Base-by-base conservation (phyloP, 164 flowering plant genomes). In the Aristolochia fimbriata region DNA sequence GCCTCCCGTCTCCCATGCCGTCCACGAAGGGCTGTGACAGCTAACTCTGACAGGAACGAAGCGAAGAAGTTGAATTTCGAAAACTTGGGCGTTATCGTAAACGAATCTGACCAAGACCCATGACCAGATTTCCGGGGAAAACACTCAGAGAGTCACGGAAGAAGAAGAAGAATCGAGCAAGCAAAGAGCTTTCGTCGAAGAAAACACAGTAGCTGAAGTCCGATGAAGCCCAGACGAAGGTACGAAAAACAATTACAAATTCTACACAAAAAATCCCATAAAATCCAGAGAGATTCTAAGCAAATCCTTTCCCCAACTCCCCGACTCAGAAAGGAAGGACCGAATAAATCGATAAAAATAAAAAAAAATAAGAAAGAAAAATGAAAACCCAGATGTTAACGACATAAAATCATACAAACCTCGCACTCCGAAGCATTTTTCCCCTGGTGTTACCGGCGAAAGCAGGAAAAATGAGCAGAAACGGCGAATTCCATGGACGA, bases 391-490 rank as follows among this genome's bases (percentile, higher is more conserved):
- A 62, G n/a, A 64, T 63, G 20, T 6, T 30, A 58, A 49, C 56
- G 48, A 33, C 64, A 68, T 51, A 57, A 65, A 55, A 68, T 66
- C 55, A 60, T 24, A 70, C 63, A 70, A 67, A 67, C 65, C 69
- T 63, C 55, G 27, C 3, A 43, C 60, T 10, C 20, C 27, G 50
- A 53, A 24, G 51, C 12, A 23, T 47, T 52, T 23, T 33, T 50
- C 15, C 33, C 48, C 64, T 41, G 65, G 63, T 33, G 37, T 33
- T 24, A 33, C 51, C 43, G 47, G 55, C 21, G 23, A 47, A 61
- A 37, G 37, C 25, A 57, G 8, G 20, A 12, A 24, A 51, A 62
- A 41, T 33, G 21, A 66, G 16, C 33, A 56, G 45, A 68, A 55
- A 57, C 61, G 23, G 23, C 13, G 24, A 25, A 24, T 22, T 12